Evolutionary conservation across 805 yeast species (phyloP), one percentile per base, ranked within the genome.

Genomic region (Ogataea thermomethanolica): DNA sequence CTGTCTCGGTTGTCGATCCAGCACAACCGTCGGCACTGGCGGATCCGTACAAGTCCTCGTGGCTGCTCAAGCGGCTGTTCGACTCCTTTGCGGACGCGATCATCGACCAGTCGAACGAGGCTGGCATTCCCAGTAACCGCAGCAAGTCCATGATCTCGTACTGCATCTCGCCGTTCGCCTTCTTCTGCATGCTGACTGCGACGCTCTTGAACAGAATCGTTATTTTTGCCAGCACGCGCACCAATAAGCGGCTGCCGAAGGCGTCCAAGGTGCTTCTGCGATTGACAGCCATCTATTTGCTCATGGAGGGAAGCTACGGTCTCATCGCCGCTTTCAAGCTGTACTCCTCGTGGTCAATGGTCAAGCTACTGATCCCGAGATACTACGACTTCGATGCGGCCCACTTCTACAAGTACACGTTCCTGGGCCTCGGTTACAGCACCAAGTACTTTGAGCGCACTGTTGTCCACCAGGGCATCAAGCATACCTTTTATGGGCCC

Each of bases 141-240:
- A 41, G 54, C 29, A 56, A 70, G 58, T 66, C 74, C 48, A 66
- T 78, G 73, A 54, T 71, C 35, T 62, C 67, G 20, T 76, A 74
- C 49, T 67, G 76, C 45, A 56, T 72, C 11, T 69, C 77, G 9
- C 71, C 73, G 0, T 76, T 71, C 52, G 74, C 80, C 2, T 56
- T 70, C 20, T 63, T 68, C 22, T 78, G 84, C 56, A 74, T 79
- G 70, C 53, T 73, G 7, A 75, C 79, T 47, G 84, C 82, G 1
- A 61, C 80, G 4, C 50, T 78, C 3, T 60, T 80, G 45, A 80
- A 81, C 56, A 62, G 86, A 47, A 72, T 81, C 4, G 65, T 70
- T 14, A 73, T 76, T 3, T 77, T 79, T 69, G 79, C 84, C 2
- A 65, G 80, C 0, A 61, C 78, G 6, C 54, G 80, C 39, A 58